Percentiles rank a stretch among this genome's conserved stretches.
Evolutionary conservation across 164 flowering plant species (phyloP).

Genomic region (Houttuynia cordata): DNA sequence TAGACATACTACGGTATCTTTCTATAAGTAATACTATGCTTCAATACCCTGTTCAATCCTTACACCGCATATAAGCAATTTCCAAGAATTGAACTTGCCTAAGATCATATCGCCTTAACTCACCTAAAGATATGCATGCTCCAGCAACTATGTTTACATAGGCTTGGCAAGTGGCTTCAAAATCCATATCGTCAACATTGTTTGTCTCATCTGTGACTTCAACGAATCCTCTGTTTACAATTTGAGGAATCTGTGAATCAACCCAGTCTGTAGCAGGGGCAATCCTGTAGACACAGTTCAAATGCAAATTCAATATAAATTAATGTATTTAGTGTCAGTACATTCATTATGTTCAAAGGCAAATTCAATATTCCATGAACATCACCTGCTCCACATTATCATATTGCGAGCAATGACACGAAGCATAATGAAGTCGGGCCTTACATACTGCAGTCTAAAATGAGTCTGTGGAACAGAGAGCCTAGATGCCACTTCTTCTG

Average conservation of each 20-base stretch:
- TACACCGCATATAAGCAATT: too few relatives aligned
- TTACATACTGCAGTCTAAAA: constrained; percentile 81
- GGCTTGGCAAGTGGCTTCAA: constrained; percentile 71
- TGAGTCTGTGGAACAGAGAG: constrained; percentile 68
- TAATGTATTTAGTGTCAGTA: neutral
- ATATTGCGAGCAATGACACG: constrained; percentile 90
- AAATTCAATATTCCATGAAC: constrained; percentile 3
- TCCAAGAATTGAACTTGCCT: too few relatives aligned
- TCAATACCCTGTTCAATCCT: too few relatives aligned
- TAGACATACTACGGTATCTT: too few relatives aligned
- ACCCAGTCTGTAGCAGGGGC: constrained; percentile 74
- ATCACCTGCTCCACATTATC: constrained; percentile 96
- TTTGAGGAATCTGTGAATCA: constrained; percentile 72
- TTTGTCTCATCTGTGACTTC: constrained; percentile 39
- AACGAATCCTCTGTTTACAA: constrained; percentile 41
- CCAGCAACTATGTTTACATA: constrained; percentile 83
- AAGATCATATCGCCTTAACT: neutral
- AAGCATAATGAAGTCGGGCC: constrained; percentile 97
- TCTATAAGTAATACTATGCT: too few relatives aligned
- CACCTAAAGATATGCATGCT: constrained; percentile 45
- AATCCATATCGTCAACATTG: constrained; percentile 63
- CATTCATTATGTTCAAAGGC: neutral
- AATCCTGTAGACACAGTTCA: constrained; percentile 28
- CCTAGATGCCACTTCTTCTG: constrained; percentile 49
- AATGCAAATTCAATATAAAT: neutral